A percentile compares a stretch with the other conserved stretches of the same genome.
phyloP scores from a whole-genome alignment of 345 rosid species.

The Reutealis trisperma region DNA sequence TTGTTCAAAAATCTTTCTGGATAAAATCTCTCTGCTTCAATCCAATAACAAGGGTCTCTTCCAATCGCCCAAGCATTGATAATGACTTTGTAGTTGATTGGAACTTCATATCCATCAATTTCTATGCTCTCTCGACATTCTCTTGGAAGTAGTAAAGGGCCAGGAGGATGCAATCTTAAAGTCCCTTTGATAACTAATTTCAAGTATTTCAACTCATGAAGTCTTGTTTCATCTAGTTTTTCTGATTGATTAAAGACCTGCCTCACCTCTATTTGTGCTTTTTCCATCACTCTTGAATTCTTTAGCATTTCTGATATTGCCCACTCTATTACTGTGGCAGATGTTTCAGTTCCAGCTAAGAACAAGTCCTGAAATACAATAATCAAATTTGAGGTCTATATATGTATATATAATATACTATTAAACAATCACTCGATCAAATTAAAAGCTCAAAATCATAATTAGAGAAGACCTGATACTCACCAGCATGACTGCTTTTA shows the following conservation, averaged over 20 bases:
- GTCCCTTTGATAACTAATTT: slow-evolving; percentile 9
- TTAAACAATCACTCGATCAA: neutral
- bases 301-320: slow-evolving; percentile 6
- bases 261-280: neutral
- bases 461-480: neutral
- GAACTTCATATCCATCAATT: neutral
- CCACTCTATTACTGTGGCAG: neutral
- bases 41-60: slow-evolving; percentile 10
- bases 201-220: slow-evolving; percentile 3
- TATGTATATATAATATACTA: too few species aligned
- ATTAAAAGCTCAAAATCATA: neutral
- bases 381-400: too few species aligned
- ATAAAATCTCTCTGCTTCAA: slow-evolving; percentile 1
- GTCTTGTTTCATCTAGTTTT: neutral
- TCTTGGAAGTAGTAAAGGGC: slow-evolving; percentile 1
- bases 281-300: slow-evolving; percentile 1
- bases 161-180: neutral
- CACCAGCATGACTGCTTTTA: slow-evolving; percentile 4
- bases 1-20: slow-evolving; percentile 1
- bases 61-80: slow-evolving; percentile 3
- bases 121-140: neutral
- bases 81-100: neutral
- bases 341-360: neutral
- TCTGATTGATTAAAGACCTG: neutral
- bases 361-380: neutral